Base-by-base conservation (phyloP, 139 green algal species). In the Edaphochlamys debaryana region DNA sequence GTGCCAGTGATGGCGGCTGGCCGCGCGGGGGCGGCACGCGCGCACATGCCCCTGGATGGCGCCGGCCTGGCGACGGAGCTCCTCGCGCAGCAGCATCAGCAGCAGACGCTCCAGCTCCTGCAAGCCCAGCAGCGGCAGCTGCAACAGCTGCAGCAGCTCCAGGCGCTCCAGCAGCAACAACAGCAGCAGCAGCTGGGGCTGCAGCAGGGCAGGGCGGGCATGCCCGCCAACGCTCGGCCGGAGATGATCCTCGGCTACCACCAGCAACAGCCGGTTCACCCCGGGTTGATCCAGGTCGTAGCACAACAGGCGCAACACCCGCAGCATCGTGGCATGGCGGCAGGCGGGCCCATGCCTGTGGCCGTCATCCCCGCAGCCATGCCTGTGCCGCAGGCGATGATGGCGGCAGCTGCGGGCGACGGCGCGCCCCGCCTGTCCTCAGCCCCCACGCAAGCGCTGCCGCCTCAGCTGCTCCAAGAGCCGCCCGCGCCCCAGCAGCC, bases 141-240 rank as follows among this genome's bases (percentile, higher is more conserved):
- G 9, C 60, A 23, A n/a, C 41, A 27, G 60, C 60, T 45, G 8
- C 60, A 34, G 19, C 62, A 48, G 29, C 75, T 40, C 40, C 75
- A 62, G 17, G 30, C 48, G 60, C 60, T 22, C 0, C 60, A 63
- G 40, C 27, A 38, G 74, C 60, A 60, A 22, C 58, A 64, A 29
- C 69, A 50, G 22, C 69, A 80, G 73, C 72, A 67, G 34, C 72
- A 79, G 25, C 36, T 56, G 34, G 3, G 27, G 64, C 66, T 32
- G 66, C 66, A 70, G 36, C 66, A n/a, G n/a, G n/a, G n/a, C n/a
- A n/a, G n/a, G n/a, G n/a, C n/a, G n/a, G n/a, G n/a, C n/a, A n/a
- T n/a, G n/a, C n/a, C n/a, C n/a, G n/a, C n/a, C n/a, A n/a, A n/a
- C n/a, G n/a, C n/a, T n/a, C n/a, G n/a, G n/a, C n/a, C n/a, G n/a